Evolutionary conservation across 192 early-diverging fungal genomes (phyloP).

Genomic region (Linnemannia hyalina): DNA sequence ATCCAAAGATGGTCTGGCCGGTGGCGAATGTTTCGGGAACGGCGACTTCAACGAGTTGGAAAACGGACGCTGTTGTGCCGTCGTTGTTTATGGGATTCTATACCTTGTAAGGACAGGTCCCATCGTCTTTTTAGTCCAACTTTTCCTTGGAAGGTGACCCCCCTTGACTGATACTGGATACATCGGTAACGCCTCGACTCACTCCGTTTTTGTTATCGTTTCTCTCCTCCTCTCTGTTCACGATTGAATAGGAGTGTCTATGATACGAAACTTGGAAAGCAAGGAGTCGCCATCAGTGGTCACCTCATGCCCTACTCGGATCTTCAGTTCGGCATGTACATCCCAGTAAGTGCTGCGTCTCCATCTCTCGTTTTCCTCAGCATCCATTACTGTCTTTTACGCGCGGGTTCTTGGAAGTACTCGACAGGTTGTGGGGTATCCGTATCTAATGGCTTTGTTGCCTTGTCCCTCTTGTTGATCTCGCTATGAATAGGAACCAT

Average conservation of each 20-base stretch:
- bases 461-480: not conserved
- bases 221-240: not conserved
- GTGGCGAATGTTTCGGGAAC: constrained; percentile 35
- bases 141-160: no score
- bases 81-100: constrained; percentile 41
- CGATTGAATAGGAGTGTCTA: constrained; percentile 27
- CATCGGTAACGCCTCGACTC: not conserved
- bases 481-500: constrained; percentile 21
- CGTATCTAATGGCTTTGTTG: not conserved
- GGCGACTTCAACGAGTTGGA: constrained; percentile 26
- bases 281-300: constrained; percentile 39
- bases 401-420: no score
- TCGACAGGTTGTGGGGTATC: not conserved
- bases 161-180: constrained; percentile 2
- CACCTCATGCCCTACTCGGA: constrained; percentile 46
- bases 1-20: constrained; percentile 39
- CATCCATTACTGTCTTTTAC: not conserved
- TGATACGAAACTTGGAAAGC: constrained; percentile 38
- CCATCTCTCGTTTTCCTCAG: not conserved
- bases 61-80: constrained; percentile 12
- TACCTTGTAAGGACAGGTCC: constrained; percentile 24
- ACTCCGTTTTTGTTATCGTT: not conserved
- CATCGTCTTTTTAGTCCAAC: not conserved
- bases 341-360: constrained; percentile 14
- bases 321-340: constrained; percentile 45